Evolutionary conservation across 306 rosid genomes (phyloP).

Genomic region (Quercus ilex): DNA sequence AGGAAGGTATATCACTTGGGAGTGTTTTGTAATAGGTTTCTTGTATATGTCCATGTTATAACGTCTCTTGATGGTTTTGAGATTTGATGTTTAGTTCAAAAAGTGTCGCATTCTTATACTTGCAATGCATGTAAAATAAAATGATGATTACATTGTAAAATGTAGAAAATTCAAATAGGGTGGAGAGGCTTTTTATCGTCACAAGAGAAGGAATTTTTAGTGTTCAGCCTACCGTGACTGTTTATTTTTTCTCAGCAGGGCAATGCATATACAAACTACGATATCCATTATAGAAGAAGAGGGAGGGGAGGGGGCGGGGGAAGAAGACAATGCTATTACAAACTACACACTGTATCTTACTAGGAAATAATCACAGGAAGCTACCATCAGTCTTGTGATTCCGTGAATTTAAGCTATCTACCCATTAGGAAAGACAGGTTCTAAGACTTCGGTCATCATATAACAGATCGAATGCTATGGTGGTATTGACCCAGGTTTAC

Average conservation of each 20-base stretch:
- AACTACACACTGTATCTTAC: background rate
- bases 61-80: background rate
- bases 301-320: too few relatives aligned
- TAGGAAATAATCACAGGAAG: background rate
- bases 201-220: background rate
- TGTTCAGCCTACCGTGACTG: too few relatives aligned
- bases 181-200: background rate
- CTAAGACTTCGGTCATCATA: background rate
- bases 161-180: background rate
- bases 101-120: background rate
- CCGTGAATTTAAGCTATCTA: background rate
- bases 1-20: constrained; percentile 49
- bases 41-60: background rate
- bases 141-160: background rate
- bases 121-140: background rate
- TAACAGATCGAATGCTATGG: background rate
- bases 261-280: background rate
- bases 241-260: too few relatives aligned
- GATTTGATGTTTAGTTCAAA: background rate
- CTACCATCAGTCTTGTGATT: background rate
- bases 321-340: background rate
- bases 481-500: too few relatives aligned
- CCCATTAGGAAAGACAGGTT: background rate
- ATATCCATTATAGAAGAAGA: background rate
- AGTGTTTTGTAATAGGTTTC: background rate